A percentile compares a stretch with the other conserved stretches of the same genome.
Evolutionary conservation across 495 filamentous ascomycete species (phyloP).

Genomic region (Clavariopsis aquatica): DNA sequence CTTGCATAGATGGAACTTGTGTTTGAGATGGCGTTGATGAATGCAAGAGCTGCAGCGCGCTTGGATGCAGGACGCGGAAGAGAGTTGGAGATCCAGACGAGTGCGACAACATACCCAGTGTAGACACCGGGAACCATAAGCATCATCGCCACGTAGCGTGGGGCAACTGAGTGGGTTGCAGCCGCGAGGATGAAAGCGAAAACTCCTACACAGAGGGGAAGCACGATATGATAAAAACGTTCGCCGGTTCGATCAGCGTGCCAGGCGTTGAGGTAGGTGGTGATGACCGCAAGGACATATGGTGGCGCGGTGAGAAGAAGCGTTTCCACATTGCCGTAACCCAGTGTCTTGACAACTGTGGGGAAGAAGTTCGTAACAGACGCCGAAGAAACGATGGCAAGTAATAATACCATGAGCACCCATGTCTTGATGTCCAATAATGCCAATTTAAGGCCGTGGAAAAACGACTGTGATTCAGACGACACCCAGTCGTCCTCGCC

Average conservation of each 20-base stretch:
- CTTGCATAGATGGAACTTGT: constrained; percentile 68
- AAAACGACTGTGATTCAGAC: constrained; percentile 58
- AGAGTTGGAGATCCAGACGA: constrained; percentile 79
- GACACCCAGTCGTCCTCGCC: constrained; percentile 67
- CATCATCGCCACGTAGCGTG: constrained; percentile 82
- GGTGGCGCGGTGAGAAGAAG: constrained; percentile 74
- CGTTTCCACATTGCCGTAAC: constrained; percentile 65
- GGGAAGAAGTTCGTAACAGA: constrained; percentile 91
- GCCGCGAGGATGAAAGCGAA: constrained; percentile 76
- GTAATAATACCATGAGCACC: constrained; percentile 66
- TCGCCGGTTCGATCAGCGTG: constrained; percentile 79
- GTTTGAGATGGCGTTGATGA: constrained; percentile 81
- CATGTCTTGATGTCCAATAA: constrained; percentile 72
- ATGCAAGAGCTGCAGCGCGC: constrained; percentile 75
- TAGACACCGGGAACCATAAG: constrained; percentile 71
- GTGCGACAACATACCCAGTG: constrained; percentile 66
- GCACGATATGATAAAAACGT: constrained; percentile 72
- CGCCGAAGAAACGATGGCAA: constrained; percentile 69
- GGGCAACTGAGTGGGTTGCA: constrained; percentile 60
- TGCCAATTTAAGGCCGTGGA: constrained; percentile 69
- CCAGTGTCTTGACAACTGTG: constrained; percentile 74
- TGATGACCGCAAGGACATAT: constrained; percentile 62
- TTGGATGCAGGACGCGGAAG: constrained; percentile 83
- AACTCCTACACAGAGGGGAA: constrained; percentile 69
- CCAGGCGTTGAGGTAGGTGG: constrained; percentile 70